Evolutionary conservation across 2,329 filamentous ascomycete species (phyloP).

Genomic region (Fusarium haematococcum): DNA sequence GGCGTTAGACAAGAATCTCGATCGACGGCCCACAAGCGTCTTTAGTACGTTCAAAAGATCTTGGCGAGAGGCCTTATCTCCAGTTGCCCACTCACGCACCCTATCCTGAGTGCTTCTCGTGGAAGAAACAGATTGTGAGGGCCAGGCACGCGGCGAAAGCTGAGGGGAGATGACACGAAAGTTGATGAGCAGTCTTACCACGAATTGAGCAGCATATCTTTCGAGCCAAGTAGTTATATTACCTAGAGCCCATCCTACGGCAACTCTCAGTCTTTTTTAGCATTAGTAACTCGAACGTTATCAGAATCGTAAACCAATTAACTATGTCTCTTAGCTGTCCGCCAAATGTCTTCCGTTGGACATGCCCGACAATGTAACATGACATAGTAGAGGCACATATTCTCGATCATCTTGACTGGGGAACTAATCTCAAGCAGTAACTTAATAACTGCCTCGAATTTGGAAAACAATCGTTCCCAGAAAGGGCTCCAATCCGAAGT

Average conservation of each 20-base stretch:
- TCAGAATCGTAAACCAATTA: not conserved
- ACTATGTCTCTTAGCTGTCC: not conserved
- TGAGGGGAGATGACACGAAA: not conserved
- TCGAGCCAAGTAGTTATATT: not conserved
- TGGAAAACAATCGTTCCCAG: not conserved
- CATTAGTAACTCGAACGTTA: not conserved
- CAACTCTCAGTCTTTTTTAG: not conserved
- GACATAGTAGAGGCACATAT: not conserved
- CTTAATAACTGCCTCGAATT: not conserved
- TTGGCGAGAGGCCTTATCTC: not conserved
- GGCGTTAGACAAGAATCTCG: not conserved
- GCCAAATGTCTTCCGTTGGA: not conserved
- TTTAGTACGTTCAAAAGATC: not conserved
- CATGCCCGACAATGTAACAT: not conserved
- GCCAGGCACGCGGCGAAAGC: not conserved
- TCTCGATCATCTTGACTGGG: not conserved
- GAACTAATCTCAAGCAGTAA: not conserved
- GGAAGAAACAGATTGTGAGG: not conserved
- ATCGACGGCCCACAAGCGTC: not conserved
- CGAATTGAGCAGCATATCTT: not conserved
- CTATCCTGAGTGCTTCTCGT: not conserved
- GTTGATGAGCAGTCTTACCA: too few relatives aligned
- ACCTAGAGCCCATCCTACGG: too few relatives aligned
- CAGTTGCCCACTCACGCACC: too few relatives aligned
- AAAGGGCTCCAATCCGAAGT: not conserved